Conservation (phyloP, 2,329 filamentous ascomycete genomes). For the Piedraia hortae region DNA sequence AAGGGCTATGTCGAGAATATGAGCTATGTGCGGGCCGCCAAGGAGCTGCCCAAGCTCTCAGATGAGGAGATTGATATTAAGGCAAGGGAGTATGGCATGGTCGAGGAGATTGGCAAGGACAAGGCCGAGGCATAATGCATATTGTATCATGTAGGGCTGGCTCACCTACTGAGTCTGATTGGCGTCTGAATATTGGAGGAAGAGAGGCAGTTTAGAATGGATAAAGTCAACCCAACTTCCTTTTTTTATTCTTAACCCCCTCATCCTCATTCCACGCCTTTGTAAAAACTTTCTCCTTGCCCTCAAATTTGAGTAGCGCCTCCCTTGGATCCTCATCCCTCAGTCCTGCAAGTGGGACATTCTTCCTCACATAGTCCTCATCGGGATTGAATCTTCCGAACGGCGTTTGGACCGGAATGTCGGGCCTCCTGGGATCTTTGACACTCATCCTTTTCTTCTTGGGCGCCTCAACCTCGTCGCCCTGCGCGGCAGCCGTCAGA, state of each 20-base stretch:
- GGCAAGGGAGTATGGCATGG: conserved; percentile 12
- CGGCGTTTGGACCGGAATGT: conserved; percentile 59
- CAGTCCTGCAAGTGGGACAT: conserved; percentile 76
- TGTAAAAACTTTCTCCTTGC: conserved; percentile 78
- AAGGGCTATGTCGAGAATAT: conserved; percentile 10
- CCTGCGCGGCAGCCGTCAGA: conserved; percentile 51
- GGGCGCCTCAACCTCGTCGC: conserved; percentile 44
- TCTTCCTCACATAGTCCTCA: conserved; percentile 63
- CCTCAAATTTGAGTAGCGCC: conserved; percentile 80
- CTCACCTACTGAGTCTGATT: no score
- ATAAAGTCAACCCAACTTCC: no score
- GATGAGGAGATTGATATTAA: conserved; percentile 11
- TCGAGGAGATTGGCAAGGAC: no score
- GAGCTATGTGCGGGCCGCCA: conserved; percentile 12
- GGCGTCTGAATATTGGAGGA: no score
- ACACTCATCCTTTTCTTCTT: conserved; percentile 13
- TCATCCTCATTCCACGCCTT: conserved; percentile 88
- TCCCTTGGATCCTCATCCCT: conserved; percentile 88
- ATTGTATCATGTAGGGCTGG: no score
- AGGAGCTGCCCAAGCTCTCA: conserved; percentile 12
- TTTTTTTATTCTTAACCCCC: no score
- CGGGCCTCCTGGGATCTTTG: conserved; percentile 57
- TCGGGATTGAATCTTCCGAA: conserved; percentile 80
- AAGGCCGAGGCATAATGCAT: no score
- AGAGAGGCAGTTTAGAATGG: no score